Evolutionary conservation across 495 filamentous ascomycete species (phyloP).

Genomic region (Thermothielavioides terrestris): DNA sequence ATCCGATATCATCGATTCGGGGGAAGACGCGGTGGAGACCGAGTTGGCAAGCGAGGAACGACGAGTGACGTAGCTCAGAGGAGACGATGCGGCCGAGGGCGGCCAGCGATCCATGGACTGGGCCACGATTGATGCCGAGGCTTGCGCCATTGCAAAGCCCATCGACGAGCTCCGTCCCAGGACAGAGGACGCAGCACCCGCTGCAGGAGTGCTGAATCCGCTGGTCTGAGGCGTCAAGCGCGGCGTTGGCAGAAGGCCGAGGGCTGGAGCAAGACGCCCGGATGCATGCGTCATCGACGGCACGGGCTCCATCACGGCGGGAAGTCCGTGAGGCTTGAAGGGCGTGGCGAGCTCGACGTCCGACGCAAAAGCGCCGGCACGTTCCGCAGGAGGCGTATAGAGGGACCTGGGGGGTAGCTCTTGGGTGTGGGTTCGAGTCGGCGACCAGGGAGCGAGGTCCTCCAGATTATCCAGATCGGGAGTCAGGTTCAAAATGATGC

Average conservation of each 20-base stretch:
- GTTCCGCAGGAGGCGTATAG: slow-evolving; percentile 22
- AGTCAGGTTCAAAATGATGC: slow-evolving; percentile 66
- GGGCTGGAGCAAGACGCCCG: slow-evolving; percentile 40
- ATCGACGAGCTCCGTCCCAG: slow-evolving; percentile 53
- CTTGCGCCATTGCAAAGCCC: slow-evolving; percentile 71
- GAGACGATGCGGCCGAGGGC: slow-evolving; percentile 45
- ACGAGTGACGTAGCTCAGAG: slow-evolving; percentile 51
- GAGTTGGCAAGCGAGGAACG: slow-evolving; percentile 72
- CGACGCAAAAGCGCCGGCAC: slow-evolving; percentile 23
- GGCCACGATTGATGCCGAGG: slow-evolving; percentile 53
- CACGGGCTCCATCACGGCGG: slow-evolving; percentile 54
- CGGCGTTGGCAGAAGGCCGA: slow-evolving; percentile 68
- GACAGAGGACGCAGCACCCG: slow-evolving; percentile 57
- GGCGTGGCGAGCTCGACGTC: slow-evolving; percentile 40
- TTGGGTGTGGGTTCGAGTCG: slow-evolving; percentile 18
- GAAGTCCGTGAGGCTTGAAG: slow-evolving; percentile 35
- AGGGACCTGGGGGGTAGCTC: slow-evolving; percentile 30
- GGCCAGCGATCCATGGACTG: slow-evolving; percentile 51
- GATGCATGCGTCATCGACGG: slow-evolving; percentile 46
- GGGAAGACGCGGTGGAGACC: slow-evolving; percentile 69
- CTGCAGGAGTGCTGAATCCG: slow-evolving; percentile 81
- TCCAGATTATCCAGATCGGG: slow-evolving; percentile 65
- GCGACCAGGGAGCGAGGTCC: slow-evolving; percentile 29
- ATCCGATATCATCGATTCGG: slow-evolving; percentile 87
- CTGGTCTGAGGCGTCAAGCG: slow-evolving; percentile 69